Percentiles rank a stretch among this genome's conserved stretches.
These are phyloP conservation scores for Physaria fendleri DNA, from an alignment of 345 rosid species.

Conservation along the genomic window DNA sequence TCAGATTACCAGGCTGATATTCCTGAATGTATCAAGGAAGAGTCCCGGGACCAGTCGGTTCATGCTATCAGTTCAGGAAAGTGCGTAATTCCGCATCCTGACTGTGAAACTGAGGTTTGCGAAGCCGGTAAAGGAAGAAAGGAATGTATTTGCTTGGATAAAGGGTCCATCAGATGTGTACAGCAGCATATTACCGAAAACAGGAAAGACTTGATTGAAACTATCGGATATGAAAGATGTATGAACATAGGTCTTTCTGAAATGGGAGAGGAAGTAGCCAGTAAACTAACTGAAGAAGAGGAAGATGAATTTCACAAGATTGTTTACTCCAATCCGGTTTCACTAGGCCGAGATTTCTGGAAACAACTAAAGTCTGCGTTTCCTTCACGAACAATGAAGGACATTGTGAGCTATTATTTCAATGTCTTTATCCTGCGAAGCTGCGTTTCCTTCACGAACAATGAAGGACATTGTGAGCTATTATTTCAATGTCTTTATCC, in stretches of 20 bases:
- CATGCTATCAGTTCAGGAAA: constrained; percentile 31
- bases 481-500: constrained; percentile 70
- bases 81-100: constrained; percentile 44
- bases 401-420: constrained; percentile 71
- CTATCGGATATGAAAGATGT: constrained; percentile 54
- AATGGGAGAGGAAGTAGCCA: constrained; percentile 74
- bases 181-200: constrained; percentile 58
- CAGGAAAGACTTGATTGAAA: constrained; percentile 41
- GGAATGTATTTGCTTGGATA: constrained; percentile 52
- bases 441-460: constrained; percentile 50
- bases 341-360: constrained; percentile 63
- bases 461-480: constrained; percentile 61
- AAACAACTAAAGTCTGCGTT: constrained; percentile 46
- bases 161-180: constrained; percentile 59
- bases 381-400: constrained; percentile 50
- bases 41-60: constrained; percentile 6
- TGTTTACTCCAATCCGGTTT: constrained; percentile 54
- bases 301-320: constrained; percentile 51
- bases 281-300: constrained; percentile 56
- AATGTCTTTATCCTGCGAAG: constrained; percentile 61
- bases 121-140: constrained; percentile 35
- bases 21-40: constrained; percentile 38
- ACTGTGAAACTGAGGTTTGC: constrained; percentile 16
- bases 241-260: constrained; percentile 49
- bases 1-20: constrained; percentile 50